Conservation (phyloP, 2,329 filamentous ascomycete genomes). For the Whalleya microplaca region DNA sequence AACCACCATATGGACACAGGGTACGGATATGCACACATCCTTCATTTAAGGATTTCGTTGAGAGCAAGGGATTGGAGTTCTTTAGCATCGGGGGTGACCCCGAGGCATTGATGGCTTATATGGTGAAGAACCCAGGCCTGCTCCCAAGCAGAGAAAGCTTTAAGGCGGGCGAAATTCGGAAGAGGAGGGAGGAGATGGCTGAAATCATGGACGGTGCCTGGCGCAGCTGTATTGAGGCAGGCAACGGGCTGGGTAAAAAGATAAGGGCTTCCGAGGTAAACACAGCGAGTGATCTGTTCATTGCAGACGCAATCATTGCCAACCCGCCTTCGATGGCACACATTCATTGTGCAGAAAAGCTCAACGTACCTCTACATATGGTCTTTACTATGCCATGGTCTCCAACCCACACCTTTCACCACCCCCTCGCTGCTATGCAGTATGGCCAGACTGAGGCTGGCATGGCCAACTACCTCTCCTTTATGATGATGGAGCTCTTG, state of each 20-base stretch:
- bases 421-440: constrained; percentile 70
- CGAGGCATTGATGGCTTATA: constrained; percentile 51
- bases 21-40: constrained; percentile 63
- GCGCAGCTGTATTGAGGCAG: constrained; percentile 42
- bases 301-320: constrained; percentile 59
- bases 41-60: constrained; percentile 61
- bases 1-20: constrained; percentile 59
- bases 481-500: constrained; percentile 70
- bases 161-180: constrained; percentile 42
- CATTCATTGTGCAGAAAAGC: constrained; percentile 54
- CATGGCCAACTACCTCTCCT: constrained; percentile 69
- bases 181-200: constrained; percentile 41
- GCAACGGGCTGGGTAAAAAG: constrained; percentile 10
- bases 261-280: no score
- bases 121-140: constrained; percentile 48
- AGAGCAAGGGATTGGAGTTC: constrained; percentile 57
- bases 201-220: constrained; percentile 45
- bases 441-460: no score
- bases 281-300: constrained; percentile 53
- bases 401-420: constrained; percentile 69
- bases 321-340: constrained; percentile 58
- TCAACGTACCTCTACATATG: constrained; percentile 54
- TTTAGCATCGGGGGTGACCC: constrained; percentile 57
- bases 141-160: constrained; percentile 43
- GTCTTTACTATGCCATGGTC: constrained; percentile 73